Evolutionary conservation across 768 basidiomycete genomes (phyloP), one percentile per base, ranked within the genome.

Genomic region (Trametes maxima): DNA sequence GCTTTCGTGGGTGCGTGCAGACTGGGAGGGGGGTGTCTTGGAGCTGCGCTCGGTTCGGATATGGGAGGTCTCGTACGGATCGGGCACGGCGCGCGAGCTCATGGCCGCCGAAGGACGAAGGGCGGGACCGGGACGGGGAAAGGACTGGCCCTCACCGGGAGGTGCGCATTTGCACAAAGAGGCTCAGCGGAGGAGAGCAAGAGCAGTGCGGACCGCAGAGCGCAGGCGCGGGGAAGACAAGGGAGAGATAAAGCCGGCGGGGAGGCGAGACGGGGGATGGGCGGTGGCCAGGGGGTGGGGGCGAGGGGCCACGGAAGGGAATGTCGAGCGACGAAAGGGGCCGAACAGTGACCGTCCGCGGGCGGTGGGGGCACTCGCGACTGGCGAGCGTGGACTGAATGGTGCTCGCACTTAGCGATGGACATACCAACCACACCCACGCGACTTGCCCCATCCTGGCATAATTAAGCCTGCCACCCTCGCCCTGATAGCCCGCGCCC

Each of bases 1-100:
- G 42, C 71, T 65, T 24, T 54, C 43, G 54, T 65, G 62, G 36
- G 59, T 56, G 37, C 55, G 64, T 49, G 46, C 52, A 42, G 45
- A 54, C 46, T 40, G 21, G 58, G 47, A 28, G 35, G 50, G 28
- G 19, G 3, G 5, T 40, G 40, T 21, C 21, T 19, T 46, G 13
- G 13, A 21, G 11, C 21, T 21, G 10, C 12, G 21, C 43, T 39
- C 10, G 33, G 50, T 28, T 17, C 17, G 45, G 33, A 6, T 52
- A 39, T 54, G 8, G 25, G 40, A 43, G 17, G 42, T 19, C 21
- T 19, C 39, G 51, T 8, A 21, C 11, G 42, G 21, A 33, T 6
- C 13, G 44, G 57, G 33, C 22, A 0, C 11, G 3, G 33, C 19
- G 58, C 43, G 35, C 51, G 43, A 46, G 51, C 44, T 54, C 59